These are phyloP conservation scores for Protomyces pachydermus DNA, from an alignment of 1,139 yeast genomes.

Conservation along the genomic window DNA sequence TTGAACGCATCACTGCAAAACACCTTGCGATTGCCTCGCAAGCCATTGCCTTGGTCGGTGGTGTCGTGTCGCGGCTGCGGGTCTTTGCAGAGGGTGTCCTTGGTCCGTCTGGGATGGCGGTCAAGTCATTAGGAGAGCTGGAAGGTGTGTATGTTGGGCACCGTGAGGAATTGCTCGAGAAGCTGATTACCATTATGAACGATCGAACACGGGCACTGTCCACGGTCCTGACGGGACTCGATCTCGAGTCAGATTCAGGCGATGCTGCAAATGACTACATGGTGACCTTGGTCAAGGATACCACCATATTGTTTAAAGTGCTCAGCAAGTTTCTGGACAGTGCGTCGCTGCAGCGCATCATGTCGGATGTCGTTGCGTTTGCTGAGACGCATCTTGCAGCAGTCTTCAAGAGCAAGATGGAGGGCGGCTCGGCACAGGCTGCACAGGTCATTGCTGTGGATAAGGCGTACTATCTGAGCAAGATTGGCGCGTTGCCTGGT, in stretches of 20 bases:
- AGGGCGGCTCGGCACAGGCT: neutral
- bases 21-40: conserved; percentile 69
- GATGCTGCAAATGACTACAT: conserved; percentile 54
- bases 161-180: conserved; percentile 60
- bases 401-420: neutral
- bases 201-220: conserved; percentile 46
- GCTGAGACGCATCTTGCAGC: conserved; percentile 6
- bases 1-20: conserved; percentile 69
- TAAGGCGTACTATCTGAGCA: conserved; percentile 15
- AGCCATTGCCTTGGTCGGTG: conserved; percentile 46
- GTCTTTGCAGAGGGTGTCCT: conserved; percentile 37
- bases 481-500: conserved; percentile 2
- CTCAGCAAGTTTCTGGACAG: conserved; percentile 50
- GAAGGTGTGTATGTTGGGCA: conserved; percentile 50
- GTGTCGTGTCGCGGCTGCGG: conserved; percentile 41
- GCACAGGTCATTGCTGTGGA: neutral
- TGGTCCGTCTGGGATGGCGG: conserved; percentile 28
- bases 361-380: conserved; percentile 5
- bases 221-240: neutral
- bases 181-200: conserved; percentile 63
- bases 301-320: conserved; percentile 37
- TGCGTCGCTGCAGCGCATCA: conserved; percentile 11
- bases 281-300: conserved; percentile 55
- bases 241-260: conserved; percentile 43
- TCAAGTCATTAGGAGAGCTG: conserved; percentile 41